Evolutionary conservation across 2,329 filamentous ascomycete species (phyloP), one percentile per base, ranked within the genome.

Genomic region (Parafenestella ontariensis): DNA sequence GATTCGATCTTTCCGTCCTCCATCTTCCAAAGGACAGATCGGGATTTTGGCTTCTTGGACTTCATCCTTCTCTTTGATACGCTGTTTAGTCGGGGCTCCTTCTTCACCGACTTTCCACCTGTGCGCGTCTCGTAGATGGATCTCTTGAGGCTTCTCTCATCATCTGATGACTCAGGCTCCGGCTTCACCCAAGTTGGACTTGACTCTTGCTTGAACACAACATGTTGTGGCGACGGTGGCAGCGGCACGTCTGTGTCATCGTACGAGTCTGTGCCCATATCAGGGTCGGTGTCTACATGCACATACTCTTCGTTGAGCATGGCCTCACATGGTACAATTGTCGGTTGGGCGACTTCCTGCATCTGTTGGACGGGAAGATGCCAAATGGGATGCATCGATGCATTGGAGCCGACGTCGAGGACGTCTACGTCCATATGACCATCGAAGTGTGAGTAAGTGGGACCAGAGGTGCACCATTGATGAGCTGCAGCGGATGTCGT

Each of bases 61-160:
- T 49, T 56, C 37, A 54, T 62, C 49, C 34, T 37, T n/a, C 41
- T 45, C 23, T 64, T 58, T 21, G 33, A n/a, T 11, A 52, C 20
- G 7, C 47, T 23, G 21, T 36, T 40, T 21, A 42, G 11, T 46
- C 50, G 45, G 15, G 43, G 51, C 46, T 66, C 66, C 36, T 62
- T 68, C 36, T 62, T 68, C 5, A 69, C 58, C 4, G 62, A 54
- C 44, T 70, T 71, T 13, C 65, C 58, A 10, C 69, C 67, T 29
- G 62, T 70, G 2, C 64, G 57, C 20, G 66, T 65, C 5, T 64
- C 54, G 43, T 62, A 57, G 15, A 71, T 68, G n/a, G 60, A 64
- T 10, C 61, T 46, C 29, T 41, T 62, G 39, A 60, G 47, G 45
- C 52, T 49, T 24, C 41, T 39, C 29, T 52, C 54, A 36, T 52